Base-by-base conservation (phyloP, 2,329 filamentous ascomycete species). In the Aureobasidium sp. region DNA sequence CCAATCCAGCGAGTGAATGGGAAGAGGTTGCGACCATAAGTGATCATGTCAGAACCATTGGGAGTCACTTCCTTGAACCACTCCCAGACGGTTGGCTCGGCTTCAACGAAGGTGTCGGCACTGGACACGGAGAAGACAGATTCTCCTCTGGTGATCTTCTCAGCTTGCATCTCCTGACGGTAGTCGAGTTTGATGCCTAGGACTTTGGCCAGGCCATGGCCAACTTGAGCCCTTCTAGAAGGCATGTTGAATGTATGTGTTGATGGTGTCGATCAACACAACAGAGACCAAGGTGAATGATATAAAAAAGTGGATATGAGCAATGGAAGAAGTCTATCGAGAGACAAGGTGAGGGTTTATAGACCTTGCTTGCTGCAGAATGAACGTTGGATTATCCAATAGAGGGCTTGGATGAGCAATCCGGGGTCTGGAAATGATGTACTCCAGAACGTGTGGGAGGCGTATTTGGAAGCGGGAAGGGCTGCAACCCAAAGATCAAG, bases 1-100 rank as follows among this genome's bases (percentile, higher is more conserved):
- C 79, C 76, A 62, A 97, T 93, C 94, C 94, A 99, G n/a, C 84
- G 80, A 5, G 89, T 73, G 71, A 97, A 97, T 0, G 94, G 94
- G 67, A 99, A 96, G 1, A 97, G 78, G 15, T 84, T 88, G 66
- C 79, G 77, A 63, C 86, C 62, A 71, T 97, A 99, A 2, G 77
- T 68, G 5, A 74, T 53, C 3, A 87, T 60, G 39, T 88, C 81
- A 0, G 72, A 66, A 8, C 78, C 73, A 0, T 79, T 80, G 0
- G 93, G 94, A 0, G 83, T 71, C 20, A 88, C 75, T 2, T 87
- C 82, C 5, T 73, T 71, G 15, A 97, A 66, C 84, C 86, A 96
- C 70, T 96, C 91, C 7, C 75, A 70, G 0, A 85, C 84, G 3
- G 86, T 89, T 0, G 94, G 93, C 64, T 90, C 88, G 23, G 88